Base-by-base conservation (phyloP, 2,329 filamentous ascomycete species). In the Torrubiellomyces zombiae region DNA sequence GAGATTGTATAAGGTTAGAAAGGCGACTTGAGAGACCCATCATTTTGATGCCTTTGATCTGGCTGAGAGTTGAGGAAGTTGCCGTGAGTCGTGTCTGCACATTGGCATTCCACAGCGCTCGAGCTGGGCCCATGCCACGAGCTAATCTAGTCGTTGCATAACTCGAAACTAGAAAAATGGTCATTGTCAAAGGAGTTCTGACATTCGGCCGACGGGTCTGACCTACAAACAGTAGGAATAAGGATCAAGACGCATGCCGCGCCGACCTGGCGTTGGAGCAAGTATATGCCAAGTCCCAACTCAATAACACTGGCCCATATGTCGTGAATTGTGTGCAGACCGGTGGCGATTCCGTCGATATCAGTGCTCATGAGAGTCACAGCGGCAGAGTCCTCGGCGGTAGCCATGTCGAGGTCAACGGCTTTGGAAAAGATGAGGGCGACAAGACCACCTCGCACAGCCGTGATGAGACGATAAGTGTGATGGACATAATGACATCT, bases 331-430 rank as follows among this genome's bases (percentile, higher is more conserved):
- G 28, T 33, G 4, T 35, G 28, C 4, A 47, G 38, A 1, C 51
- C 56, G 0, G 34, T 21, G 2, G 44, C 36, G 3, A 61, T 49
- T 5, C 50, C 45, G 28, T 60, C 58, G 7, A 61, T 42, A 23
- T 64, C 59, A 4, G 54, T 48, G 28, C 48, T 57, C 58, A 63
- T 63, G 3, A 62, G 42, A 0, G 58, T 60, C 21, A 63, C 32
- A 0, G 55, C 47, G 0, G 53, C 50, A 3, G 50, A 44, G n/a
- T 56, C 47, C 17, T 53, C 47, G 3, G 47, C 38, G 0, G 41
- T 36, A 0, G 42, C 43, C 3, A 48, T 28, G 6, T 44, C 44
- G n/a, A 48, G 32, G 9, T 34, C 32, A 0, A 42, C 45, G 1
- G 46, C 49, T 29, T 52, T 47, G 8, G 31, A 32, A 23, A 52